Evolutionary conservation across 2,329 filamentous ascomycete species (phyloP), one percentile per base, ranked within the genome.

Genomic region (Colletotrichum sp.): DNA sequence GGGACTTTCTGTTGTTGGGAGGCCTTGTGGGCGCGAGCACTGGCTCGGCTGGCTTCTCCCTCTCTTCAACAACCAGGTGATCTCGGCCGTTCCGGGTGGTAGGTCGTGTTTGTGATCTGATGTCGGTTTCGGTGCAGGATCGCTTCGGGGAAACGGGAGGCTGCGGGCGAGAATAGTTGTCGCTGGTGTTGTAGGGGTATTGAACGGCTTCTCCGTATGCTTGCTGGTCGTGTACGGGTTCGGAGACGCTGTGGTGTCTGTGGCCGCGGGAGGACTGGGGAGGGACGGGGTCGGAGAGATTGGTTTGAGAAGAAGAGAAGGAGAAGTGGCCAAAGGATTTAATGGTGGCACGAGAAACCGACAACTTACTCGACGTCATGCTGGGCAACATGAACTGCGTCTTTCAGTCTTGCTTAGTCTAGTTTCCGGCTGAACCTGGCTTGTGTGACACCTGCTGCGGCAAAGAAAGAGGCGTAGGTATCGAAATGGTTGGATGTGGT

Each of bases 311-410:
- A 73, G 80, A 79, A 77, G 81, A 81, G 80, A 86, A 82, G 78
- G 77, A 77, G 48, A 84, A 84, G 77, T 83, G 76, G 74, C 83
- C 83, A 79, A 83, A 81, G 78, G 83, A 81, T 70, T 83, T 79
- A 44, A 75, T 61, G 74, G 82, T 82, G 69, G 83, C 82, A 81
- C 84, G 82, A 79, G 84, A 78, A 61, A 74, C 71, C 67, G 77
- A 77, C 60, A 78, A 87, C 85, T 87, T 88, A 85, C 84, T 85
- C 80, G 86, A 86, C 82, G 86, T 84, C 86, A 87, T 88, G 79
- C 80, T 84, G 83, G 83, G 83, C 81, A 82, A 81, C 68, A 76
- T 60, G 19, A 66, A 60, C n/a, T 65, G 61, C 71, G 74, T 74
- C 71, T 76, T 75, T 68, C 64, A 63, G 73, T 73, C 73, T 68